A percentile compares a stretch with the other conserved stretches of the same genome.
Conservation (phyloP, 1,139 yeast species). For the Yamadazyma diospyri region DNA sequence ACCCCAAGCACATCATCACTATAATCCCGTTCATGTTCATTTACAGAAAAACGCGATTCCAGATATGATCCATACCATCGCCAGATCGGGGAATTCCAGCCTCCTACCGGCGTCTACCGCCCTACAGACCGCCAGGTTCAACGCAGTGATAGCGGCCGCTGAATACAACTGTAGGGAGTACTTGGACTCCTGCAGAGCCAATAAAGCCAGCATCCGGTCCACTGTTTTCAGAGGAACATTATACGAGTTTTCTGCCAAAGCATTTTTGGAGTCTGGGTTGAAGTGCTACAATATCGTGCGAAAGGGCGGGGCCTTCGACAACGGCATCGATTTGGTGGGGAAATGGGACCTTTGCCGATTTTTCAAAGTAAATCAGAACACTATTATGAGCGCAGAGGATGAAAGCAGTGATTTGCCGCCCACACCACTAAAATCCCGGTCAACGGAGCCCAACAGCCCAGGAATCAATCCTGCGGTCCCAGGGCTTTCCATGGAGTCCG, state of each 20-base stretch:
- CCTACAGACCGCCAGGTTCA: no score
- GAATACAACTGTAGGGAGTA: constrained; percentile 17
- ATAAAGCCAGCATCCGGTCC: constrained; percentile 25
- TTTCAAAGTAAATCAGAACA: constrained; percentile 15
- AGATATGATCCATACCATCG: no score
- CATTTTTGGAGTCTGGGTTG: constrained; percentile 40
- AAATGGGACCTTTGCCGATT: constrained; percentile 48
- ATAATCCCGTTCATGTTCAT: not conserved
- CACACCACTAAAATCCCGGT: not conserved
- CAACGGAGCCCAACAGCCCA: not conserved
- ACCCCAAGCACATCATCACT: not conserved
- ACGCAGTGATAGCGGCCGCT: not conserved
- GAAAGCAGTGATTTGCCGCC: constrained; percentile 13
- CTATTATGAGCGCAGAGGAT: constrained; percentile 5
- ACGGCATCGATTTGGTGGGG: constrained; percentile 68
- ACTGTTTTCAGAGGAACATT: constrained; percentile 66
- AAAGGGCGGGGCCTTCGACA: constrained; percentile 68
- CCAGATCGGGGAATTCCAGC: no score
- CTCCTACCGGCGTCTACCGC: no score
- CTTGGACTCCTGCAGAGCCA: constrained; percentile 25
- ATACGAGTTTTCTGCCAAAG: constrained; percentile 58
- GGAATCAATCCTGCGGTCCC: constrained; percentile 3
- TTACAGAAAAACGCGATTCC: not conserved
- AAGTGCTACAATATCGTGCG: constrained; percentile 38
- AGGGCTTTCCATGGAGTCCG: constrained; percentile 21